phyloP scores from a whole-genome alignment of 495 filamentous ascomycete species.

The Penicillium ochrochloron region DNA sequence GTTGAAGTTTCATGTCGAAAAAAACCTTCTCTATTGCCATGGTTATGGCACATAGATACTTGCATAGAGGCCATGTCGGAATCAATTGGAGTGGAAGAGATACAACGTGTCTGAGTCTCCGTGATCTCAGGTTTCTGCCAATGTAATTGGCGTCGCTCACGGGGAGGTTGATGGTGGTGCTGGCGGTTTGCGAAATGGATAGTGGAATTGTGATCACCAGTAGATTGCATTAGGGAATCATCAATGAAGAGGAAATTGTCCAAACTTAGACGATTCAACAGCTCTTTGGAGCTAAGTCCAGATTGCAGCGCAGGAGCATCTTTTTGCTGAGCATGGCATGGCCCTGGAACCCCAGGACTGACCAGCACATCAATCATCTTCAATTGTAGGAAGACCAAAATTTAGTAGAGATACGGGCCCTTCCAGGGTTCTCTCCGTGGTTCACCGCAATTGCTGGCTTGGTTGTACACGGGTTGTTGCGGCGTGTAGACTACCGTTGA shows the following conservation, averaged over 20 bases:
- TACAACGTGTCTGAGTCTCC: not conserved
- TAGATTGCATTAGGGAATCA: not conserved
- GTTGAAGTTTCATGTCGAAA: not conserved
- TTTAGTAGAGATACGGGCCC: not conserved
- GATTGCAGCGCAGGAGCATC: not conserved
- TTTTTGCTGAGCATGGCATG: conserved; percentile 21
- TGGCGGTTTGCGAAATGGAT: not conserved
- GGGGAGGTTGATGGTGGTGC: not conserved
- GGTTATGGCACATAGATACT: not conserved
- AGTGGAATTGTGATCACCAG: not conserved
- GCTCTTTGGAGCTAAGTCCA: not conserved
- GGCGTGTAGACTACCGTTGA: conserved; percentile 32
- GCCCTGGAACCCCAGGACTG: conserved; percentile 15
- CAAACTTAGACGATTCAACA: not conserved
- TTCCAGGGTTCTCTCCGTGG: conserved; percentile 6
- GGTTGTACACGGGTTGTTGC: conserved; percentile 39
- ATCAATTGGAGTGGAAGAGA: not conserved
- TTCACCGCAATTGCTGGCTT: conserved; percentile 33
- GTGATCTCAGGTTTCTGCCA: not conserved
- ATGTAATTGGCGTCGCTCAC: not conserved
- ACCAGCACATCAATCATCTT: conserved; percentile 27
- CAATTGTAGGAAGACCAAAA: not conserved
- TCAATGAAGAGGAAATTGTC: not conserved
- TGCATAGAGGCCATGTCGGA: not conserved
- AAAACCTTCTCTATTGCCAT: not conserved